Base-by-base conservation (phyloP, 495 filamentous ascomycete genomes). In the Tuber borchii region DNA sequence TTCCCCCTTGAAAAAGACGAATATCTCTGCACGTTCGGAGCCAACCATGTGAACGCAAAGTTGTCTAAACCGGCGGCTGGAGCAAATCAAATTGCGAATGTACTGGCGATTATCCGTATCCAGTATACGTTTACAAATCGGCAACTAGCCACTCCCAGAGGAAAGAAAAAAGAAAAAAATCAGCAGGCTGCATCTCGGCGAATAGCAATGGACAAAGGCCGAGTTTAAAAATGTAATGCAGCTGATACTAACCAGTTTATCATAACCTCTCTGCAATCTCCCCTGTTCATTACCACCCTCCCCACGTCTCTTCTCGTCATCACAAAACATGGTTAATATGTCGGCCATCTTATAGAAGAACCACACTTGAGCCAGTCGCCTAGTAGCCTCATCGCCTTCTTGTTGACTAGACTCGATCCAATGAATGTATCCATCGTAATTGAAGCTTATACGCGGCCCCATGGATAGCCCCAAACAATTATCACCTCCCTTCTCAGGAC, bases 301-400 rank as follows among this genome's bases (percentile, higher is more conserved):
- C 9, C 78, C 78, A 14, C 77, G 77, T 16, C 78, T 78, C 70
- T 79, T 79, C 46, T 79, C 78, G 56, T 79, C 78, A 22, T 79
- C 77, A 14, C 78, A 79, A 43, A 79, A 79, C 19, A 77, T 39
- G 51, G 74, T 79, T 39, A 79, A 74, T 79, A 79, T 79, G 65
- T 79, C 78, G 7, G 78, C 78, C 78, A 79, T 79, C 45, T 79
- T 79, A 68, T 79, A 79, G 61, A 79, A 79, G 61, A 79, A 79
- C 78, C 78, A 79, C 70, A 79, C 78, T 42, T 79, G 78, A n/a
- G 78, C 78, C 45, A 79, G 76, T 31, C 78, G 78, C 48, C 78
- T 79, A 14, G 78, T 79, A n/a, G 70, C 78, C 44, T 79, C 78
- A 69, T 79, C 78, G 8, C 78, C 78, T 37, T 79, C 78, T 20